phyloP scores from a whole-genome alignment of 1,139 yeast species.

The Geotrichum histeridarum region DNA sequence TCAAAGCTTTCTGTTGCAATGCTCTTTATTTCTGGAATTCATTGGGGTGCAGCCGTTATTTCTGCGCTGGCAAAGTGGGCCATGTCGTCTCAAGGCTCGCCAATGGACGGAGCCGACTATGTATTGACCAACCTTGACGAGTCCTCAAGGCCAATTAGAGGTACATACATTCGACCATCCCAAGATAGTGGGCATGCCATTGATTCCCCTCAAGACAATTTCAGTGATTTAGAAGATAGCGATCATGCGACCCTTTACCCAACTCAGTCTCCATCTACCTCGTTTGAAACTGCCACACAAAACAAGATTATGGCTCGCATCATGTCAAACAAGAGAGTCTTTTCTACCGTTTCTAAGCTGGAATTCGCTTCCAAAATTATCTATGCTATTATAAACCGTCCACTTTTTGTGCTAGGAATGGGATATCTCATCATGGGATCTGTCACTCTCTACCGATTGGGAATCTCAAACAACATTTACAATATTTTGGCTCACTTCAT shows the following conservation, averaged over 20 bases:
- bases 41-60: slow-evolving; percentile 50
- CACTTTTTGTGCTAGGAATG: slow-evolving; percentile 56
- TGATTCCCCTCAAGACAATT: slow-evolving; percentile 20
- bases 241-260: not conserved
- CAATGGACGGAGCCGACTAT: slow-evolving; percentile 38
- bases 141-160: slow-evolving; percentile 5
- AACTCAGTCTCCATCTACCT: not conserved
- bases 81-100: slow-evolving; percentile 25
- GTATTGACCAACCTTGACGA: slow-evolving; percentile 26
- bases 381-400: slow-evolving; percentile 58
- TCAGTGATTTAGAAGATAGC: slow-evolving; percentile 9
- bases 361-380: slow-evolving; percentile 40
- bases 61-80: slow-evolving; percentile 43
- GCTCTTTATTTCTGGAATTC: slow-evolving; percentile 49
- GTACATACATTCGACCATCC: slow-evolving; percentile 23
- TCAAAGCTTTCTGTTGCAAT: slow-evolving; percentile 59
- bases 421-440: slow-evolving; percentile 67
- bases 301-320: slow-evolving; percentile 27
- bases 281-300: slow-evolving; percentile 18
- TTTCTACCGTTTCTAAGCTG: slow-evolving; percentile 36
- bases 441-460: slow-evolving; percentile 66
- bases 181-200: slow-evolving; percentile 29
- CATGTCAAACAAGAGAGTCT: slow-evolving; percentile 33
- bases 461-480: slow-evolving; percentile 61
- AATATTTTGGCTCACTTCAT: slow-evolving; percentile 90